Conservation (phyloP, 306 rosid genomes). For the Elaeagnus macrophylla region DNA sequence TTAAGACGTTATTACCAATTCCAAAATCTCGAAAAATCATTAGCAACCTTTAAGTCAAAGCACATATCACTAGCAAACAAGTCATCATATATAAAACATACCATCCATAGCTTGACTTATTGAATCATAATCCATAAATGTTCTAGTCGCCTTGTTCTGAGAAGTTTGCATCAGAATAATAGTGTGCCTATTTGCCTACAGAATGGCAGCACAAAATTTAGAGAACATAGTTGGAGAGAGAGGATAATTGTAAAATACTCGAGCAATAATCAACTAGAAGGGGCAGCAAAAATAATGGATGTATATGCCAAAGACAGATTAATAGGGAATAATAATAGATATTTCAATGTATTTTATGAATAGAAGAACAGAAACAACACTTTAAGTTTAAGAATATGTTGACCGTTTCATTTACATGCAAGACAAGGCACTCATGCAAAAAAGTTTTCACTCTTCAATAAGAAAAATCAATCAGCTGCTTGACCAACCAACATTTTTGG, state of each 20-base stretch:
- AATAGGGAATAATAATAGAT: too few species aligned
- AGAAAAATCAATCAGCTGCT: too few species aligned
- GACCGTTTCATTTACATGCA: too few species aligned
- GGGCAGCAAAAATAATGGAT: too few species aligned
- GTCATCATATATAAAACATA: constrained; percentile 18
- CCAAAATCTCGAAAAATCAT: neutral
- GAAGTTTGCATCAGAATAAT: constrained; percentile 91
- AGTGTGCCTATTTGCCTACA: constrained; percentile 89
- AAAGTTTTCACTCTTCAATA: too few species aligned
- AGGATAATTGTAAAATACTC: neutral
- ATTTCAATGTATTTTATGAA: too few species aligned
- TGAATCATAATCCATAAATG: constrained; percentile 85
- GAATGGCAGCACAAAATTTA: constrained; percentile 3
- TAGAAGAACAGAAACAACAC: too few species aligned
- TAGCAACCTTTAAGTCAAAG: neutral
- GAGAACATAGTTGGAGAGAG: constrained; percentile 8
- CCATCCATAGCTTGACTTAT: constrained; percentile 94
- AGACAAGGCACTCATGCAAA: too few species aligned
- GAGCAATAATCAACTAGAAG: too few species aligned
- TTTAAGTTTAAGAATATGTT: too few species aligned
- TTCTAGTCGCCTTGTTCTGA: constrained; percentile 71
- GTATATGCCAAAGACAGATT: too few species aligned
- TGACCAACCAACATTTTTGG: too few species aligned
- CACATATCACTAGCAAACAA: neutral
- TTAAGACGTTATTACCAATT: neutral